Evolutionary conservation across 768 basidiomycete species (phyloP).

Genomic region (Tulasnella sp.): DNA sequence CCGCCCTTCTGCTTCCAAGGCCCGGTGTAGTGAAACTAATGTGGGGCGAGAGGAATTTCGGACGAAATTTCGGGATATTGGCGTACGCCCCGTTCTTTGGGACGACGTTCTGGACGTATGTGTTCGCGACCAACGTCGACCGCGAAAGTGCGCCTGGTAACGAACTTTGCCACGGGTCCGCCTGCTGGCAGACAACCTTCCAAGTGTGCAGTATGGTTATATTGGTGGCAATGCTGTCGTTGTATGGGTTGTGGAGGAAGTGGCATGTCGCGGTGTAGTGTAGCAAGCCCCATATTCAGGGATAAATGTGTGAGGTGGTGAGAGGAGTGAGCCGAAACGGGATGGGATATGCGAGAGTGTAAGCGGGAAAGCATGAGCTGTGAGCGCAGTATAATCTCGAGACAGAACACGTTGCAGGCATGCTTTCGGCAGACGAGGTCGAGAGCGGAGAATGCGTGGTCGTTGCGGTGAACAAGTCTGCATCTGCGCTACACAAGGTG

Average conservation of each 20-base stretch:
- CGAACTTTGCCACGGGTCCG: slow-evolving; percentile 38
- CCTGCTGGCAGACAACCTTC: slow-evolving; percentile 61
- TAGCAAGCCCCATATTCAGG: slow-evolving; percentile 1
- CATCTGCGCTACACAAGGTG: too few species aligned
- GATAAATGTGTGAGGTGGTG: not conserved
- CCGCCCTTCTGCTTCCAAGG: slow-evolving; percentile 26
- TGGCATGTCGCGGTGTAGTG: slow-evolving; percentile 47
- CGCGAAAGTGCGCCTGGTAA: slow-evolving; percentile 26
- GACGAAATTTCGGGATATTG: slow-evolving; percentile 47
- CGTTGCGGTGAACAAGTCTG: too few species aligned
- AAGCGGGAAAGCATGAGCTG: not conserved
- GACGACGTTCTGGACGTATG: slow-evolving; percentile 62
- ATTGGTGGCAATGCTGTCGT: slow-evolving; percentile 27
- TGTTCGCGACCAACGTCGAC: slow-evolving; percentile 55
- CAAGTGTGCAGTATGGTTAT: slow-evolving; percentile 36
- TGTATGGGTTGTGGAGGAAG: slow-evolving; percentile 34
- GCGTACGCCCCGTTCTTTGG: slow-evolving; percentile 67
- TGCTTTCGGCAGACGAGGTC: too few species aligned
- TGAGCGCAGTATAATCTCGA: slow-evolving; percentile 1
- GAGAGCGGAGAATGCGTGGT: too few species aligned
- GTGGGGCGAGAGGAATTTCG: slow-evolving; percentile 59
- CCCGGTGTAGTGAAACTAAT: slow-evolving; percentile 58
- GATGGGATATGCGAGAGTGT: too few species aligned
- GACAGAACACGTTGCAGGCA: slow-evolving; percentile 2
- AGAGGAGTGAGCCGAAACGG: too few species aligned